phyloP scores from a whole-genome alignment of 345 rosid genomes.

The Gossypium rotundifolium region DNA sequence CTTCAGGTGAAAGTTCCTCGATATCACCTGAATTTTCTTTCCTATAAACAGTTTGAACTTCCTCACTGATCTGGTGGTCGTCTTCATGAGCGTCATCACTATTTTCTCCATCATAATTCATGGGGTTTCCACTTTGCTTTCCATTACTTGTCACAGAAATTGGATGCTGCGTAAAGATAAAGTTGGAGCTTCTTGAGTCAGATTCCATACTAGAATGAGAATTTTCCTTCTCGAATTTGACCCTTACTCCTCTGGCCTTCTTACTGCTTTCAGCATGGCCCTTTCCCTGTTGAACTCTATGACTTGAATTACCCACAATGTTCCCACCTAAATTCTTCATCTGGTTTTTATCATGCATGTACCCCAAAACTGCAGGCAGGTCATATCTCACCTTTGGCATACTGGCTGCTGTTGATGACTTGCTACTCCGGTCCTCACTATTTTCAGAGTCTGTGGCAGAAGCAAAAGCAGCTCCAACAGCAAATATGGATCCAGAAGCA shows the following conservation, averaged over 20 bases:
- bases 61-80: constrained; percentile 34
- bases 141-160: constrained; percentile 45
- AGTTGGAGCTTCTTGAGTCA: constrained; percentile 81
- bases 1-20: constrained; percentile 24
- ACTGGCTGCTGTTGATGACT: constrained; percentile 75
- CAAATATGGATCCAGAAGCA: constrained; percentile 35
- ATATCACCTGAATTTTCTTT: constrained; percentile 35
- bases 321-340: constrained; percentile 42
- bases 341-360: constrained; percentile 33
- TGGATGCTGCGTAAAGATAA: constrained; percentile 68
- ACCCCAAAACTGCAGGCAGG: constrained; percentile 22
- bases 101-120: constrained; percentile 49
- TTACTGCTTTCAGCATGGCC: constrained; percentile 47
- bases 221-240: constrained; percentile 72
- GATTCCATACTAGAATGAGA: constrained; percentile 43
- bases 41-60: constrained; percentile 33
- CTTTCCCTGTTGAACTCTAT: constrained; percentile 45
- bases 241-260: constrained; percentile 75
- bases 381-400: constrained; percentile 41
- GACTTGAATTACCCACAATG: constrained; percentile 33
- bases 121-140: constrained; percentile 34
- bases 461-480: constrained; percentile 18
- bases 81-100: constrained; percentile 41
- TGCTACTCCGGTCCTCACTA: constrained; percentile 44
- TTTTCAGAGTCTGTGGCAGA: neutral